Percentiles rank a stretch among this genome's conserved stretches.
Conservation (phyloP, 257 asterid species). For the Solanum commersonii region DNA sequence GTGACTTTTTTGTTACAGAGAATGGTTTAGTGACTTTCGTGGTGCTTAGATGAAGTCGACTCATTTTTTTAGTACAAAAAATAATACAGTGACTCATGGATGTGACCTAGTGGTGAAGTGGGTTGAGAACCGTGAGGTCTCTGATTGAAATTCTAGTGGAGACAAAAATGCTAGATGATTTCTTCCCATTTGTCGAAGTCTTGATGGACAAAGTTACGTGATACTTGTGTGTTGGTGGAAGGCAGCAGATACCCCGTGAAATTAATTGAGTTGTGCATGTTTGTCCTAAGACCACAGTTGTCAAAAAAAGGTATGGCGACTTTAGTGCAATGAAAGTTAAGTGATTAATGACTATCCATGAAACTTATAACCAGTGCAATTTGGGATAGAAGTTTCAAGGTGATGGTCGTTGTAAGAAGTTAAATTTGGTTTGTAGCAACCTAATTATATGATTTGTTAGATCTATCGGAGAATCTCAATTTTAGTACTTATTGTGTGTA, state of each 20-base stretch:
- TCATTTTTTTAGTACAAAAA: background rate
- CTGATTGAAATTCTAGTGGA: background rate
- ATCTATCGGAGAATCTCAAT: background rate
- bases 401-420: background rate
- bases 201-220: background rate
- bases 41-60: background rate
- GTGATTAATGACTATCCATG: background rate
- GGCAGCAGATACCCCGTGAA: background rate
- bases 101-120: background rate
- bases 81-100: background rate
- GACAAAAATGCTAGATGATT: background rate
- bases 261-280: background rate
- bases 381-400: background rate
- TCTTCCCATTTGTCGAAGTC: background rate
- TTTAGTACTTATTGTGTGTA: background rate
- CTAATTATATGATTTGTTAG: background rate
- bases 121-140: background rate
- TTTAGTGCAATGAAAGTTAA: background rate
- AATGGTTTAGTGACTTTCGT: background rate
- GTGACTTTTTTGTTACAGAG: background rate
- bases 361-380: background rate
- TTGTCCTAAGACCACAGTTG: background rate
- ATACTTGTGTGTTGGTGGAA: background rate
- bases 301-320: background rate
- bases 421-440: background rate